Base-by-base conservation (phyloP, 768 basidiomycete species). In the Macrolepiota dolichaula region DNA sequence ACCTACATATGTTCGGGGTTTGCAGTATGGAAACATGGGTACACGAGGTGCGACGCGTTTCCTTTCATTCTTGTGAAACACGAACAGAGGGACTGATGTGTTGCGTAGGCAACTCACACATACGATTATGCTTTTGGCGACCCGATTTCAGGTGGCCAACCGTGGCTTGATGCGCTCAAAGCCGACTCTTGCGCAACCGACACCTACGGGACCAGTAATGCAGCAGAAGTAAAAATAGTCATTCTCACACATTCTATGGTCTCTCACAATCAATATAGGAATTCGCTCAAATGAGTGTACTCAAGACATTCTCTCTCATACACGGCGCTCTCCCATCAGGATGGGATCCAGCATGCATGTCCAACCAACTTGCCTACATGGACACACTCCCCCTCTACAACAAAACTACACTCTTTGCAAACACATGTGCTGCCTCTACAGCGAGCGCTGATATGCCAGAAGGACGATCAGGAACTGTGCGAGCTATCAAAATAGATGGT, bases 181-280 rank as follows among this genome's bases (percentile, higher is more conserved):
- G 65, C 51, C 4, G 74, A 75, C 50, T 67, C 66, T 2, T 74
- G 74, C 55, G 73, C 70, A 1, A 71, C 74, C 0, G 73, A 75
- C 52, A 47, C 22, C 1, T 75, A 75, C 59, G 68, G 72, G 7
- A 57, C 63, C 0, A 72, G 60, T 4, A 67, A 68, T 47, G 60
- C 55, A 12, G 64, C 66, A 13, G 74, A 75, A 69, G 73, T 75
- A 54, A 35, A 15, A 11, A 24, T 11, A 22, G 10, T 27, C 13
- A 10, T 17, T 24, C 27, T 5, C 38, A 12, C 7, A 40, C 19
- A 19, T 2, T 15, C 15, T 42, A 47, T 25, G 9, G 47, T 49
- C 13, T 6, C 47, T 49, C 22, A 49, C 6, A 12, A 10, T 22
- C 12, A 13, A 13, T 11, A 24, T 12, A 74, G 72, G 72, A 73